Conservation (phyloP, 441 rosid genomes). For the Omphalea diandra region DNA sequence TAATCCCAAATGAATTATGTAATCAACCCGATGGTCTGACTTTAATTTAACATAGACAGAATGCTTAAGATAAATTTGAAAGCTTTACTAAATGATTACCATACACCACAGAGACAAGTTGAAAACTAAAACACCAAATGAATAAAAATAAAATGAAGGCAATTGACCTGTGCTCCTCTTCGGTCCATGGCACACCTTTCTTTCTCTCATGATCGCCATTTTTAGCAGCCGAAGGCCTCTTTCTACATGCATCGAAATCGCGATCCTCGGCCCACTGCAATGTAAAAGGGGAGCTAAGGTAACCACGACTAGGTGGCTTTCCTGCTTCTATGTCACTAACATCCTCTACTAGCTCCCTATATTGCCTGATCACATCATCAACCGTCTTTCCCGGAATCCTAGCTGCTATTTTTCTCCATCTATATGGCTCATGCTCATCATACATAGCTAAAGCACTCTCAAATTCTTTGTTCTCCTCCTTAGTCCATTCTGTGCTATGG, state of each 20-base stretch:
- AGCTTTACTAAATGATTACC: no score
- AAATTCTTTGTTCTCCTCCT: constrained; percentile 84
- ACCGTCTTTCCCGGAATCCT: constrained; percentile 88
- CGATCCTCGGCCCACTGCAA: constrained; percentile 40
- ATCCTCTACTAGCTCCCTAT: constrained; percentile 83
- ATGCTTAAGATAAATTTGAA: no score
- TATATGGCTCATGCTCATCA: constrained; percentile 77
- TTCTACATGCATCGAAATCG: constrained; percentile 50
- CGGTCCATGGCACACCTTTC: constrained; percentile 99
- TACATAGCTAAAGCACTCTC: constrained; percentile 86
- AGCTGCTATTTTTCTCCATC: constrained; percentile 82
- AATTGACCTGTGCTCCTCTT: constrained; percentile 97
- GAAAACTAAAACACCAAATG: no score
- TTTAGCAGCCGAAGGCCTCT: constrained; percentile 45
- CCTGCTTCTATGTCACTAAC: constrained; percentile 94
- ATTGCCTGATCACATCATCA: constrained; percentile 84
- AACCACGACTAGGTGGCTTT: constrained; percentile 75
- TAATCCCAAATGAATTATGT: no score
- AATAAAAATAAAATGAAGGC: no score
- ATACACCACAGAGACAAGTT: no score
- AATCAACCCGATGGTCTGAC: no score
- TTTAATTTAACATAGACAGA: no score
- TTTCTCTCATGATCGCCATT: constrained; percentile 78
- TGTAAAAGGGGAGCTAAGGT: constrained; percentile 50
- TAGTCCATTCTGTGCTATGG: constrained; percentile 72